These are phyloP conservation scores for Myxozyma geophila DNA, from an alignment of 805 yeast species.

Conservation along the genomic window DNA sequence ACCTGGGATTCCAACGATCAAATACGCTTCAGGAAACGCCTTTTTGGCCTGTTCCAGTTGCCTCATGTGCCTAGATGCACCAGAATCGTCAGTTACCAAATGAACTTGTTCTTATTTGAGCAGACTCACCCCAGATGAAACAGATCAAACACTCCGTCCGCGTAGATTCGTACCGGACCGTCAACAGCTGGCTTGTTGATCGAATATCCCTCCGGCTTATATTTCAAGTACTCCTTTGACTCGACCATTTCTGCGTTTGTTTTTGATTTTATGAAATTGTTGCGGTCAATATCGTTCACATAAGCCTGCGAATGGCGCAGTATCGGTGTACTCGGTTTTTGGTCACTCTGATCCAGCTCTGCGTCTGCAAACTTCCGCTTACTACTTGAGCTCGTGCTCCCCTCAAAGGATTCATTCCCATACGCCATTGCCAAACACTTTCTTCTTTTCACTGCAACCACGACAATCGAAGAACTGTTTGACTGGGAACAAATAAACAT, in stretches of 20 bases:
- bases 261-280: conserved; percentile 19
- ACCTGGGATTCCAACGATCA: conserved; percentile 90
- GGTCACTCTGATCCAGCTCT: conserved; percentile 2
- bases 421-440: not conserved
- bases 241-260: conserved; percentile 27
- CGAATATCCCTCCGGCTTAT: conserved; percentile 26
- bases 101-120: not conserved
- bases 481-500: no score
- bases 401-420: not conserved
- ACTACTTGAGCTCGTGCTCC: not conserved
- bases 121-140: conserved; percentile 75
- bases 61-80: conserved; percentile 69
- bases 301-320: not conserved
- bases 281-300: conserved; percentile 19
- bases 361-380: conserved; percentile 11
- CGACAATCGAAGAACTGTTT: no score
- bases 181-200: conserved; percentile 83
- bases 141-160: conserved; percentile 96
- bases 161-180: conserved; percentile 90
- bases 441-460: no score
- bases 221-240: conserved; percentile 31
- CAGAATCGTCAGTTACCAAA: no score
- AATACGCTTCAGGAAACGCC: conserved; percentile 77
- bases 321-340: not conserved
- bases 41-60: conserved; percentile 97